Evolutionary conservation across 305 asterid genomes (phyloP), one percentile per base, ranked within the genome.

Genomic region (Withania somnifera): DNA sequence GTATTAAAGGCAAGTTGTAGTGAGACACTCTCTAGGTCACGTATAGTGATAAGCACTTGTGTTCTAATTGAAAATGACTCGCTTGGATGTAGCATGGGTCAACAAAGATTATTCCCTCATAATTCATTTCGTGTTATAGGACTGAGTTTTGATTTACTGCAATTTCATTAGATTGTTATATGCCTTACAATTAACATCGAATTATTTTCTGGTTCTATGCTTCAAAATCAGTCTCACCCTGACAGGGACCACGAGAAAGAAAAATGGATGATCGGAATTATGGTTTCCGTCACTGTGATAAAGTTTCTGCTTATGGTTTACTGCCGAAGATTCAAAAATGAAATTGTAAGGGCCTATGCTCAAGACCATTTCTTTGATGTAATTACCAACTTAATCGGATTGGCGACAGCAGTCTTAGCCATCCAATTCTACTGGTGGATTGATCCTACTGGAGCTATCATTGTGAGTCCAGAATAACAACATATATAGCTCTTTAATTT

Each of bases 301-400:
- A 95, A 95, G 90, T 94, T 94, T 73, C 2, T 87, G 54, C 97
- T 95, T 32, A 87, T 92, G 98, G 2, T 94, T 8, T 95, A 95
- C 78, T 95, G 97, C 85, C 93, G 90, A 54, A 89, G 95, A 78
- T 95, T 95, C 86, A 88, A 91, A 84, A 92, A 92, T 84, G 97
- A 91, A 86, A 94, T 95, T 0, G 94, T 95, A 7, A 75, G 89
- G 86, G 95, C 99, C 34, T 95, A 95, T 67, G 98, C 99, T 3
- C 99, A 94, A 86, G 99, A 95, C 80, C 99, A 95, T 83, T 86
- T 95, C 20, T 95, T 94, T 42, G 99, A 95, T 71, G 98, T 95
- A 64, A 82, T 95, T 86, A 95, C 99, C 84, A 95, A 95, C 86
- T 94, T 97, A 11, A 79, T 94, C 7, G 99, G 99, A 76, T 80